phyloP scores from a whole-genome alignment of 2,329 filamentous ascomycete genomes.

The Talaromyces sp. region DNA sequence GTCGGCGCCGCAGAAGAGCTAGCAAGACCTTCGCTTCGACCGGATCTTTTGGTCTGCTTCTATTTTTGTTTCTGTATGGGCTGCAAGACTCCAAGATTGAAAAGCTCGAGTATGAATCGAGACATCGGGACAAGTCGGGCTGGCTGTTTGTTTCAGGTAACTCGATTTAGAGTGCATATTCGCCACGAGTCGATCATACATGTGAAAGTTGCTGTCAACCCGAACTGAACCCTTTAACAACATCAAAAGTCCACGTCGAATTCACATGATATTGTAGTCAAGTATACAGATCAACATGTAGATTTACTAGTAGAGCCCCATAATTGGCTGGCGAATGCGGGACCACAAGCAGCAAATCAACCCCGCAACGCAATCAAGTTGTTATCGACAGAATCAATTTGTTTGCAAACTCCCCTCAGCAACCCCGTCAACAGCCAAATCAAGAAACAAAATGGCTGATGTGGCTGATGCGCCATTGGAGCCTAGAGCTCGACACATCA shows the following conservation, averaged over 20 bases:
- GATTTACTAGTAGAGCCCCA: not conserved
- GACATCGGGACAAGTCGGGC: not conserved
- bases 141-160: not conserved
- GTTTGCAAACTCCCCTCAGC: not conserved
- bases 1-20: not conserved
- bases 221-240: too few species aligned
- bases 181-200: not conserved
- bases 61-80: not conserved
- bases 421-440: not conserved
- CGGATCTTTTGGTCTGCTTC: not conserved
- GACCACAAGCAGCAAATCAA: not conserved
- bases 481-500: constrained; percentile 48
- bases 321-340: not conserved
- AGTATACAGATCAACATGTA: not conserved
- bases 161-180: not conserved
- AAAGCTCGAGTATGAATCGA: not conserved
- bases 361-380: not conserved
- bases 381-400: not conserved
- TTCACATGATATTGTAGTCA: not conserved
- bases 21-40: not conserved
- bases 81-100: not conserved
- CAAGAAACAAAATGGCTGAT: constrained; percentile 25
- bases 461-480: constrained; percentile 31
- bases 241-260: not conserved
- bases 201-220: too few species aligned